These are phyloP conservation scores for Ophiostoma perfectum DNA, from an alignment of 2,329 filamentous ascomycete species.

Conservation along the genomic window DNA sequence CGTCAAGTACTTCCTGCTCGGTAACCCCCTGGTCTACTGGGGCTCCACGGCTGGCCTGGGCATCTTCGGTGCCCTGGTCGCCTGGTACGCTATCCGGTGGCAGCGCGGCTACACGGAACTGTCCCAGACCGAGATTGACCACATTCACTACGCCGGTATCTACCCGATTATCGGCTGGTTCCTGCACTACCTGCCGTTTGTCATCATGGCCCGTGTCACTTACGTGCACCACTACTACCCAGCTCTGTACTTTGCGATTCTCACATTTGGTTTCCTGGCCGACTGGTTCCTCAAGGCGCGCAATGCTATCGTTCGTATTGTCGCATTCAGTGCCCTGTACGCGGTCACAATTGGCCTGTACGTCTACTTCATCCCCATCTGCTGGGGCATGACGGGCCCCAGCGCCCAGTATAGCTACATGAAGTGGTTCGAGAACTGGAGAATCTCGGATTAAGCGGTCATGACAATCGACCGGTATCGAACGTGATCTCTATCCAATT, in stretches of 20 bases:
- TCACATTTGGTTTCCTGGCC: slow-evolving; percentile 78
- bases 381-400: slow-evolving; percentile 88
- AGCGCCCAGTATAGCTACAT: slow-evolving; percentile 83
- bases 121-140: slow-evolving; percentile 72
- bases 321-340: slow-evolving; percentile 71
- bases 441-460: slow-evolving; percentile 59
- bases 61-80: slow-evolving; percentile 63
- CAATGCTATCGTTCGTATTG: slow-evolving; percentile 57
- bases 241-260: slow-evolving; percentile 93
- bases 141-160: slow-evolving; percentile 87
- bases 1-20: slow-evolving; percentile 97
- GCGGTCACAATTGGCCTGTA: slow-evolving; percentile 72
- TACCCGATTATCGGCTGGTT: slow-evolving; percentile 94
- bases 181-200: slow-evolving; percentile 91
- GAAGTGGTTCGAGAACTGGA: slow-evolving; percentile 90
- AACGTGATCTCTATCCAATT: background rate
- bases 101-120: slow-evolving; percentile 90
- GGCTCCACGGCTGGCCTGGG: slow-evolving; percentile 75
- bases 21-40: slow-evolving; percentile 96
- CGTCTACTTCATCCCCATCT: slow-evolving; percentile 84
- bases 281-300: slow-evolving; percentile 75
- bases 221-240: slow-evolving; percentile 99
- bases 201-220: slow-evolving; percentile 96
- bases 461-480: too few relatives aligned
- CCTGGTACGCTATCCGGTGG: slow-evolving; percentile 90